Percentiles rank a stretch among this genome's conserved stretches.
Evolutionary conservation across 306 rosid genomes (phyloP).

Genomic region (Vigna unguiculata): DNA sequence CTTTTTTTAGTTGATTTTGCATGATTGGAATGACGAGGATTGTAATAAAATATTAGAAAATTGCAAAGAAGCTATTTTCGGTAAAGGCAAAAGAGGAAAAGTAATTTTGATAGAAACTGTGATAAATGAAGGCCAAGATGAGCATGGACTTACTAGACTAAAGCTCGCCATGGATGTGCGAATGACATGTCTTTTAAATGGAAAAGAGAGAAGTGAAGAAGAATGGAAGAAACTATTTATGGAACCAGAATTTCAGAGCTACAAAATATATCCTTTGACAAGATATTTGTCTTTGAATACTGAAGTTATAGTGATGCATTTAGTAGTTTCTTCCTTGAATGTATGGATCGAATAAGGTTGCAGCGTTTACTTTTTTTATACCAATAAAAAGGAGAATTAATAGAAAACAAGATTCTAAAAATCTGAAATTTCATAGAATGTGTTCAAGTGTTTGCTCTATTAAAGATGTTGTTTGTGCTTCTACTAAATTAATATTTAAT

Average conservation of each 20-base stretch:
- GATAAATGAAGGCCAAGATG: slow-evolving; percentile 43
- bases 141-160: slow-evolving; percentile 18
- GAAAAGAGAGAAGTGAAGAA: slow-evolving; percentile 50
- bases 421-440: too few relatives aligned
- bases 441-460: too few relatives aligned
- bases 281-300: too few relatives aligned
- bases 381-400: too few relatives aligned
- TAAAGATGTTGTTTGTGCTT: too few relatives aligned
- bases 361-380: too few relatives aligned
- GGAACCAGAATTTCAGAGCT: slow-evolving; percentile 52
- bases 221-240: slow-evolving; percentile 54
- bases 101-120: slow-evolving; percentile 57
- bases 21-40: slow-evolving; percentile 46
- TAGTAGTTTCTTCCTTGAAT: too few relatives aligned
- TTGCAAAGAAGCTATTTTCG: slow-evolving; percentile 50
- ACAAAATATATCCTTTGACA: slow-evolving; percentile 45
- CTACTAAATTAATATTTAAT: too few relatives aligned
- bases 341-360: too few relatives aligned
- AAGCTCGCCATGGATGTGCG: slow-evolving; percentile 47
- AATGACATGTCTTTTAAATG: slow-evolving; percentile 47
- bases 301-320: too few relatives aligned
- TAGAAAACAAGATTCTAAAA: too few relatives aligned
- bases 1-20: slow-evolving; percentile 37
- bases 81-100: slow-evolving; percentile 43
- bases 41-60: slow-evolving; percentile 50